A percentile compares a stretch with the other conserved stretches of the same genome.
phyloP scores from a whole-genome alignment of 768 basidiomycete genomes.

The Termitomyces sp. region DNA sequence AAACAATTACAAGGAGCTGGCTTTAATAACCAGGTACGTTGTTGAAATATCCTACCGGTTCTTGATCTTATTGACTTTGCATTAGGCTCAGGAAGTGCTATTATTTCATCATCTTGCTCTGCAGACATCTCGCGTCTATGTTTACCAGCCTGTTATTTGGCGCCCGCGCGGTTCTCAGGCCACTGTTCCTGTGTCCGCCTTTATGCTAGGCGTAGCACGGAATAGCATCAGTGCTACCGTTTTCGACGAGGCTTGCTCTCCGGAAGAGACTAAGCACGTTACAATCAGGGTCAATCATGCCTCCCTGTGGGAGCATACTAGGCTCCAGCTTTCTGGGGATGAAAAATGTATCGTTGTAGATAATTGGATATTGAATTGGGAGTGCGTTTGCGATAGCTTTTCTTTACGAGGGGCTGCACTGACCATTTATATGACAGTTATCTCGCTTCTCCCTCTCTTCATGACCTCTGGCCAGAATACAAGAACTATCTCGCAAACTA shows the following conservation, averaged over 20 bases:
- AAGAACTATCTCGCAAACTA: constrained; percentile 32
- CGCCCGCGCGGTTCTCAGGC: constrained; percentile 37
- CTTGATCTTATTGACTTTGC: neutral
- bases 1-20: constrained; percentile 44
- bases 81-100: constrained; percentile 42
- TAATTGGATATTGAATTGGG: constrained; percentile 41
- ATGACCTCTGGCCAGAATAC: constrained; percentile 37
- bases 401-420: neutral
- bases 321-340: constrained; percentile 23
- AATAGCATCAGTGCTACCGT: constrained; percentile 30
- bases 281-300: constrained; percentile 21
- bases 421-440: constrained; percentile 24
- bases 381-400: constrained; percentile 21
- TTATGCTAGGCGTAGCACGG: constrained; percentile 35
- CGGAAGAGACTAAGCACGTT: constrained; percentile 32
- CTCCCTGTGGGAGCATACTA: constrained; percentile 34
- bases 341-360: constrained; percentile 41
- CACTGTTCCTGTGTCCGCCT: constrained; percentile 38
- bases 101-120: constrained; percentile 43
- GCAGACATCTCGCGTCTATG: constrained; percentile 34
- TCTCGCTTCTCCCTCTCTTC: constrained; percentile 35
- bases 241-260: constrained; percentile 37
- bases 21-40: constrained; percentile 43
- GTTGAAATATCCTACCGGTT: neutral
- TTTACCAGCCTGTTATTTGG: constrained; percentile 45